A percentile compares a stretch with the other conserved stretches of the same genome.
Evolutionary conservation across 2,329 filamentous ascomycete species (phyloP).

Genomic region (Nakataea oryzae): DNA sequence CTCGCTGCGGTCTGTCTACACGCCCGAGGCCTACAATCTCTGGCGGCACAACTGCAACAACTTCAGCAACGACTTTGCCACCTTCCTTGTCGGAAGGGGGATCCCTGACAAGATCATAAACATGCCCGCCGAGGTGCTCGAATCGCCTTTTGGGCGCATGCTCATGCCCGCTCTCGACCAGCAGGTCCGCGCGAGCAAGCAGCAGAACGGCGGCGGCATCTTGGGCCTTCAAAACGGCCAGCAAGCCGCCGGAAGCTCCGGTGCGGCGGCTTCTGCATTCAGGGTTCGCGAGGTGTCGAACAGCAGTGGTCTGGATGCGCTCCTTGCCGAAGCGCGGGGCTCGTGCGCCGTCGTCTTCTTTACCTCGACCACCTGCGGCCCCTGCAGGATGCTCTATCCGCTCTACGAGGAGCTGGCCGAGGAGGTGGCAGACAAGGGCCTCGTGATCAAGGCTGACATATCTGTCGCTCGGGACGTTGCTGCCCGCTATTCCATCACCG

Average conservation of each 20-base stretch:
- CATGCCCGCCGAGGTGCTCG: conserved; percentile 74
- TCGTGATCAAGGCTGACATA: conserved; percentile 77
- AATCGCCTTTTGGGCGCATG: conserved; percentile 83
- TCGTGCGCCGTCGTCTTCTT: conserved; percentile 83
- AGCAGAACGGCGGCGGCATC: conserved; percentile 25
- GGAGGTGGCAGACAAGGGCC: conserved; percentile 56
- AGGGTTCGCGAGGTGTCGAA: conserved; percentile 51
- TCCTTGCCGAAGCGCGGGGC: conserved; percentile 47
- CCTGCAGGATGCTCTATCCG: conserved; percentile 77
- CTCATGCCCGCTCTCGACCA: conserved; percentile 59
- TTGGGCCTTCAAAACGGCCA: conserved; percentile 40
- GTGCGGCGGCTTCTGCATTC: background rate
- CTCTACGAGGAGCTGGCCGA: conserved; percentile 70
- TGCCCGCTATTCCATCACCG: conserved; percentile 55
- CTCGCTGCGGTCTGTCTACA: conserved; percentile 74
- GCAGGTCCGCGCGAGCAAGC: conserved; percentile 37
- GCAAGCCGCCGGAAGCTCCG: conserved; percentile 8
- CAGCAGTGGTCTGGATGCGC: conserved; percentile 46
- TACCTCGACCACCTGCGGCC: conserved; percentile 76
- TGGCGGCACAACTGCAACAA: conserved; percentile 96
- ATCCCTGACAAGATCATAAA: conserved; percentile 82
- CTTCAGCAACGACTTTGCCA: conserved; percentile 85
- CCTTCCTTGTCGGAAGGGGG: conserved; percentile 77
- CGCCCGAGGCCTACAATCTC: conserved; percentile 77
- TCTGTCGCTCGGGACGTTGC: conserved; percentile 54